Conservation (phyloP, 495 filamentous ascomycete genomes). For the Cairneyella variabilis region DNA sequence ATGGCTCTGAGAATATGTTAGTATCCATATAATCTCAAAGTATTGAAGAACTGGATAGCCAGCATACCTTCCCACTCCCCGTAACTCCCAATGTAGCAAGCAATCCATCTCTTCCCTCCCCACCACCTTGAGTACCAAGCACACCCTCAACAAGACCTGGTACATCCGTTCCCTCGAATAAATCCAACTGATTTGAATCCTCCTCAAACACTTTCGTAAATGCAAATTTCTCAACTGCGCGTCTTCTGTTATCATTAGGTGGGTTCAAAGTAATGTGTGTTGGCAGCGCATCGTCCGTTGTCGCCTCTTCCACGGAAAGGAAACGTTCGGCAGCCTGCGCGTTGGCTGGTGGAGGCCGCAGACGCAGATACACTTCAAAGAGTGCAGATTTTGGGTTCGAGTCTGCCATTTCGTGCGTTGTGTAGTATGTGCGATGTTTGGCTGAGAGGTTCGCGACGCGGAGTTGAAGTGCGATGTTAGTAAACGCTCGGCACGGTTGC, state of each 20-base stretch:
- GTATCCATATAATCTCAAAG: background rate
- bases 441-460: too few relatives aligned
- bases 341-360: constrained; percentile 64
- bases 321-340: constrained; percentile 59
- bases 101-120: constrained; percentile 80
- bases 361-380: constrained; percentile 89
- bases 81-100: constrained; percentile 93
- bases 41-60: background rate
- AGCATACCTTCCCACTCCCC: constrained; percentile 85
- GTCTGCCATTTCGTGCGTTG: constrained; percentile 13
- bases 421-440: too few relatives aligned
- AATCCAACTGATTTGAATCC: constrained; percentile 72
- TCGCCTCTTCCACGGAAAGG: constrained; percentile 65
- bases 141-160: constrained; percentile 75
- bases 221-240: constrained; percentile 87
- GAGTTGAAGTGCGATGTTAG: too few relatives aligned
- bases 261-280: constrained; percentile 88
- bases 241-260: constrained; percentile 70
- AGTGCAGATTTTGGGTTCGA: constrained; percentile 40
- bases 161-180: constrained; percentile 81
- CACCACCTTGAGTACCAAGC: constrained; percentile 59
- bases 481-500: too few relatives aligned
- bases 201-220: constrained; percentile 95
- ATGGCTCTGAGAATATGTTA: constrained; percentile 64
- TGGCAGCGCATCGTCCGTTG: constrained; percentile 44